Conservation (phyloP, 805 yeast species). For the Helenozyma rhizophorensis region DNA sequence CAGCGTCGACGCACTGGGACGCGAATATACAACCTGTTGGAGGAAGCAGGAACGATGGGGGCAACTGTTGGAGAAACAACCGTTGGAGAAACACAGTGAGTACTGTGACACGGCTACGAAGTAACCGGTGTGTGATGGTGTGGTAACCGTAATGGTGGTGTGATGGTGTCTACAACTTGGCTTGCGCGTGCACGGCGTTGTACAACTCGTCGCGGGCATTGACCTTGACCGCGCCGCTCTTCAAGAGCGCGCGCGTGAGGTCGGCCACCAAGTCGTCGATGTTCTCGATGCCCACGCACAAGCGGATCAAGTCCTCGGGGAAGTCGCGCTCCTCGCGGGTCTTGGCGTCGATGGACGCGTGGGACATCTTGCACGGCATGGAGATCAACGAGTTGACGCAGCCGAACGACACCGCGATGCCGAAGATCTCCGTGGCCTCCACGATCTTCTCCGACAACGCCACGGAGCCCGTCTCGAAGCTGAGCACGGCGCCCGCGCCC, state of each 20-base stretch:
- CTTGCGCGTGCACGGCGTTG: conserved; percentile 32
- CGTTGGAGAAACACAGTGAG: too few species aligned
- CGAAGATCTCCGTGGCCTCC: conserved; percentile 70
- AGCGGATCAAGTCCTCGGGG: conserved; percentile 87
- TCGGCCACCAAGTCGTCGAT: conserved; percentile 78
- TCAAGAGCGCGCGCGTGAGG: conserved; percentile 62
- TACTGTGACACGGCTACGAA: too few species aligned
- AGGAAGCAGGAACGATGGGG: too few species aligned
- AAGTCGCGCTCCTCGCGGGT: conserved; percentile 83
- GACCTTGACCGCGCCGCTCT: conserved; percentile 54
- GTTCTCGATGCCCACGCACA: conserved; percentile 90
- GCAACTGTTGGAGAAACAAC: too few species aligned
- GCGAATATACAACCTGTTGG: too few species aligned
- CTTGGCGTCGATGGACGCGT: conserved; percentile 90
- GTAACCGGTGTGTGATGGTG: too few species aligned
- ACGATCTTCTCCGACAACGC: conserved; percentile 65
- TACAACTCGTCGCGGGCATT: conserved; percentile 38
- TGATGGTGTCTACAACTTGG: conserved; percentile 19
- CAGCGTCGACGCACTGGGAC: too few species aligned
- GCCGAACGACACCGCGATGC: conserved; percentile 91
- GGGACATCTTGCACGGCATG: conserved; percentile 94
- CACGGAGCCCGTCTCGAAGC: conserved; percentile 81
- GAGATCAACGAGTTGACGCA: conserved; percentile 90
- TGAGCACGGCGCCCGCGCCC: conserved; percentile 87
- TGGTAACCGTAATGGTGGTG: too few species aligned